Base-by-base conservation (phyloP, 1,139 yeast species). In the Candida sp. region DNA sequence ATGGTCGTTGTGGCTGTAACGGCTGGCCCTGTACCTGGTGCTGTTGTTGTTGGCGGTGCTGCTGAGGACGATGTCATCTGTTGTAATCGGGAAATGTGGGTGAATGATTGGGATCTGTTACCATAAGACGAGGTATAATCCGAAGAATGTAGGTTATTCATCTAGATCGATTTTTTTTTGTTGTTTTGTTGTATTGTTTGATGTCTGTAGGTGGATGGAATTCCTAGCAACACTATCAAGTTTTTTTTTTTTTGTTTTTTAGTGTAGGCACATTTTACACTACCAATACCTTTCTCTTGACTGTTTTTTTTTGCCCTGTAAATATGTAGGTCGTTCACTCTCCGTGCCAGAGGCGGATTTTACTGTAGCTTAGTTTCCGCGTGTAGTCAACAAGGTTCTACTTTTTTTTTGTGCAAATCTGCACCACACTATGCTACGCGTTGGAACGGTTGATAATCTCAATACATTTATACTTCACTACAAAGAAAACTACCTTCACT, bases 1-100 rank as follows among this genome's bases (percentile, higher is more conserved):
- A 38, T 31, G 27, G 42, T 17, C 2, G 22, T 26, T 7, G 49
- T 17, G 9, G 5, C 37, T 12, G 39, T 34, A 28, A 7, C 9
- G 1, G 9, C 31, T 17, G 17, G 17, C 2, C 31, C 9, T 28
- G 31, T 28, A 28, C 8, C 31, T 28, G 31, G 9, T 6, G 31
- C 2, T 28, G 31, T 17, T 7, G 9, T 39, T 35, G 22, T 22
- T 35, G 30, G 7, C 49, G 41, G 17, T 46, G 49, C 22, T 46
- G 40, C 7, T 8, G 50, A 43, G 4, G 51, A 47, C 26, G 52
- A 48, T 28, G 48, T 43, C 49, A 50, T 51, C 26, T 42, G 47
- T 4, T 32, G 44, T 11, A 31, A 25, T 32, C 35, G 34, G 22
- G 44, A 11, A 22, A 31, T 22, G 9, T 42, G 37, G 26, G 34